These are phyloP conservation scores for Camelina hispida DNA, from an alignment of 345 rosid species.

Conservation along the genomic window DNA sequence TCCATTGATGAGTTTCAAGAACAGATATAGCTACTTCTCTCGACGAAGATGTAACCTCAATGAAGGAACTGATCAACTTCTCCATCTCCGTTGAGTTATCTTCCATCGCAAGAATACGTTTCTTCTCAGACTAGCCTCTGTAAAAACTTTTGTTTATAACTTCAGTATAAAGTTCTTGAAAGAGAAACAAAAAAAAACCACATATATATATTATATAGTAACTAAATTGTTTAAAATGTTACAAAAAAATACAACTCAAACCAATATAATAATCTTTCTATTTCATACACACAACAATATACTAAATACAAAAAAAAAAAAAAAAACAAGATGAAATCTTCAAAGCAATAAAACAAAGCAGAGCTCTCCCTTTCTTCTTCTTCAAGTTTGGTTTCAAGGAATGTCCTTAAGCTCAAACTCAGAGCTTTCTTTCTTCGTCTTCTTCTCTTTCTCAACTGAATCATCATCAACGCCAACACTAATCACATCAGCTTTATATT, in stretches of 20 bases:
- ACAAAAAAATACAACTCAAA: conserved; percentile 30
- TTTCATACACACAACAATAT: conserved; percentile 38
- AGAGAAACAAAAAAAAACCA: background rate
- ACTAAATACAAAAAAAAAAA: conserved; percentile 1
- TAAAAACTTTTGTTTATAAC: background rate
- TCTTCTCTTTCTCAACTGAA: conserved; percentile 46
- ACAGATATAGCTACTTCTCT: conserved; percentile 64
- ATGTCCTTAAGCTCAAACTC: conserved; percentile 45
- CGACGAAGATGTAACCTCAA: conserved; percentile 67
- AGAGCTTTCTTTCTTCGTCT: conserved; percentile 35
- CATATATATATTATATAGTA: background rate
- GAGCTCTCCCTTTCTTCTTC: background rate
- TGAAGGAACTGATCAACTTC: conserved; percentile 55
- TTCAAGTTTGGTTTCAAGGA: conserved; percentile 32
- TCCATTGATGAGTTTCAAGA: conserved; percentile 78
- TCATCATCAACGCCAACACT: conserved; percentile 16
- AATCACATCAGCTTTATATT: conserved; percentile 65
- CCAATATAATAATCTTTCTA: conserved; percentile 19
- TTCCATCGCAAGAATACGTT: conserved; percentile 24
- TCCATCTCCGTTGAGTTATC: background rate
- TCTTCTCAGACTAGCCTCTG: background rate
- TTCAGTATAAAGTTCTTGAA: background rate
- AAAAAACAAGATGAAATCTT: conserved; percentile 6
- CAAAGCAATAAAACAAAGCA: conserved; percentile 16
- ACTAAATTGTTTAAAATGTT: background rate